These are phyloP conservation scores for Serendipita sp. DNA, from an alignment of 768 basidiomycete genomes.

Conservation along the genomic window DNA sequence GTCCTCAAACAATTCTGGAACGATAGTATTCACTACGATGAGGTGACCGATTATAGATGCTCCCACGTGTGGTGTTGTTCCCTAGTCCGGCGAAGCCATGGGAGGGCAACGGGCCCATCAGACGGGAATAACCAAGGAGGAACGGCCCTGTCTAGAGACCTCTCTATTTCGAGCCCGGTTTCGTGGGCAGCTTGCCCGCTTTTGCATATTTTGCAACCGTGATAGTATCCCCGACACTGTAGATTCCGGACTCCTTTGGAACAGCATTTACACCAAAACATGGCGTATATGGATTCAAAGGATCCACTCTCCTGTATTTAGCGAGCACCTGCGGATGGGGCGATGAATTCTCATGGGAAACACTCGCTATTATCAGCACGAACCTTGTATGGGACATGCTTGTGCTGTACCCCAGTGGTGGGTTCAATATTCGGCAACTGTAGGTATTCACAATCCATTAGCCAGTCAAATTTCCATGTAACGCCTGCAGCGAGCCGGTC, in stretches of 20 bases:
- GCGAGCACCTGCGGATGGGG: slow-evolving; percentile 39
- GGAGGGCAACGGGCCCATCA: too few species aligned
- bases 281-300: slow-evolving; percentile 30
- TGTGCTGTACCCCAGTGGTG: slow-evolving; percentile 45
- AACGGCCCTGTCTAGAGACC: background rate
- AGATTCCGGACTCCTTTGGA: slow-evolving; percentile 30
- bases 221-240: slow-evolving; percentile 42
- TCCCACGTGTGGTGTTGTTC: too few species aligned
- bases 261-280: slow-evolving; percentile 58
- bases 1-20: too few species aligned
- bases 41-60: too few species aligned
- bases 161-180: background rate
- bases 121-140: too few species aligned
- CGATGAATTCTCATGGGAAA: background rate
- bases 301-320: slow-evolving; percentile 55
- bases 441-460: slow-evolving; percentile 8
- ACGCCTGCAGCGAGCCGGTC: background rate
- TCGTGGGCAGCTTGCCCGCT: background rate
- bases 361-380: background rate
- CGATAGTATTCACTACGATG: too few species aligned
- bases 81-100: too few species aligned
- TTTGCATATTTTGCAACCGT: slow-evolving; percentile 12
- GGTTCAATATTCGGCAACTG: slow-evolving; percentile 64
- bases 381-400: slow-evolving; percentile 42
- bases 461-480: too few species aligned